Conservation (phyloP, 257 asterid species). For the Penstemon eatonii region DNA sequence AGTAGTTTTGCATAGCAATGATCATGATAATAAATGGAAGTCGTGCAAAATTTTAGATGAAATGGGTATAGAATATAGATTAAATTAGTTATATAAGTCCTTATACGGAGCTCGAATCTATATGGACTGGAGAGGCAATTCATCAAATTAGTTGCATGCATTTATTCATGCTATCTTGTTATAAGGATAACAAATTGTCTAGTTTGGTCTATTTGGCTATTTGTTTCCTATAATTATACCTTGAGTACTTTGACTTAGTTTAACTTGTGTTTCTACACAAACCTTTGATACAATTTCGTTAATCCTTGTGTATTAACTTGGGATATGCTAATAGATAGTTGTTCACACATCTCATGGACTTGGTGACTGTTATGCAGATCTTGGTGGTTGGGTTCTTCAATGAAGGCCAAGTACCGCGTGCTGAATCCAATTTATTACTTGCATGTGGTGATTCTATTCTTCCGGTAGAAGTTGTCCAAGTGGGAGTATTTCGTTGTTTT, state of each 20-base stretch:
- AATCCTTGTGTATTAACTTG: background rate
- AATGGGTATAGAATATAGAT: background rate
- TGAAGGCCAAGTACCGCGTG: slow-evolving; percentile 42
- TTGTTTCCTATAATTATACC: background rate
- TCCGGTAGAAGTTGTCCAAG: slow-evolving; percentile 62
- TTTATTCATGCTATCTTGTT: slow-evolving; percentile 4
- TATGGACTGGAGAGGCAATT: background rate
- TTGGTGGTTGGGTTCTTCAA: slow-evolving; percentile 70
- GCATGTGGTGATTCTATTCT: slow-evolving; percentile 66
- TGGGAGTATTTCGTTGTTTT: slow-evolving; percentile 77
- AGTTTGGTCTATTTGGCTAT: slow-evolving; percentile 9
- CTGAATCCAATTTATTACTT: slow-evolving; percentile 53
- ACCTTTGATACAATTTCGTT: background rate
- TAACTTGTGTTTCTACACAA: background rate
- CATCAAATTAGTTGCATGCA: slow-evolving; percentile 14
- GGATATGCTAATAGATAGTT: background rate
- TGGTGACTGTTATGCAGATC: slow-evolving; percentile 55
- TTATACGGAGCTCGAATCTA: slow-evolving; percentile 8
- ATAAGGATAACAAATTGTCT: slow-evolving; percentile 1
- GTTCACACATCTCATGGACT: slow-evolving; percentile 24
- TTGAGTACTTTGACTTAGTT: slow-evolving; percentile 1
- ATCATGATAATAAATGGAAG: slow-evolving; percentile 10
- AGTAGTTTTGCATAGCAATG: background rate
- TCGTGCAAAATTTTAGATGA: slow-evolving; percentile 3
- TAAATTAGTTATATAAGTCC: slow-evolving; percentile 15